Evolutionary conservation across 164 flowering plant species (phyloP), one percentile per base, ranked within the genome.

Genomic region (Vitis labrusca): DNA sequence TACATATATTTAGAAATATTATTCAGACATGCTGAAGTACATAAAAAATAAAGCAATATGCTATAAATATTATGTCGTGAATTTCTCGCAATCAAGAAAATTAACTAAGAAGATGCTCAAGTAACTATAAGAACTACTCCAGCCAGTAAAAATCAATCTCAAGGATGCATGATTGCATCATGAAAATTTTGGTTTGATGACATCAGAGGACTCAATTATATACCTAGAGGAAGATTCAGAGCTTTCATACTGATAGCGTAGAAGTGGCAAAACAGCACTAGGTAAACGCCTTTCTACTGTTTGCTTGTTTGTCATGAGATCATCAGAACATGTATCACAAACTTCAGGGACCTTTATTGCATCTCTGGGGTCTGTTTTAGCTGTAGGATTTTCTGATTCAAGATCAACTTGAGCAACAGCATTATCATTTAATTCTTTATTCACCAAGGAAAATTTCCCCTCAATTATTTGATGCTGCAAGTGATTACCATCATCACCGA

Each of bases 221-320:
- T 80, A 95, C 99, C 99, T 95, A 64, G 84, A 77, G 50, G 94
- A 90, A 72, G 98, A 91, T 60, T 95, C 99, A 59, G 97, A 95
- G 79, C 94, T 91, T 79, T 91, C 97, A 77, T 79, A 86, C 59
- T 83, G 95, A 57, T 68, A 79, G 52, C 91, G 85, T 56, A 90
- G 70, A 66, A 93, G 82, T 8, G 93, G 97, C 57, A 82, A 75
- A 74, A 88, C 85, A 66, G 91, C 80, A 80, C 75, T 83, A 14
- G 93, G 88, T 49, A 88, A 68, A 65, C 72, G 79, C 70, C 73
- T 89, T 68, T 91, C 97, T 47, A 63, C 71, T 60, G 68, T 63
- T 73, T 85, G 88, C 61, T 85, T 86, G 73, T 61, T 79, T 12
- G 70, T 63, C 10, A 61, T 37, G 23, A 44, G 57, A 64, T 84